Evolutionary conservation across 805 yeast species (phyloP), one percentile per base, ranked within the genome.

Genomic region (Candida michaelii): DNA sequence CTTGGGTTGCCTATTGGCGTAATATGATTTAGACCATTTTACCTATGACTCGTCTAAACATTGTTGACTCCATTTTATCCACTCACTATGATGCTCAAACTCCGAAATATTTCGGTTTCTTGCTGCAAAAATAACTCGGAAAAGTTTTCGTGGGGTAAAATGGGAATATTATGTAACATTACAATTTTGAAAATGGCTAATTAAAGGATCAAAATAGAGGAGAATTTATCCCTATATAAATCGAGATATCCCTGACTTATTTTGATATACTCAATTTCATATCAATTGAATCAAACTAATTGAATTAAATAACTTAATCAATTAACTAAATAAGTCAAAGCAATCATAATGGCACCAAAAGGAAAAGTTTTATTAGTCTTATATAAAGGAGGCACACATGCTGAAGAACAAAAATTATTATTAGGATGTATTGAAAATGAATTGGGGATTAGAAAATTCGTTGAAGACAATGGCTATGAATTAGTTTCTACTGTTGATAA

Each of bases 371-470:
- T 81, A 48, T 64, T 80, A 42, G 83, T 80, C 40, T 69, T 81
- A 49, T 81, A 80, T 70, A 63, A 66, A 48, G 86, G 83, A 44
- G 77, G 76, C 36, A 53, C 64, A 29, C 84, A 80, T 54, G 87
- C 88, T 44, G 48, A 58, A 31, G 78, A 82, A 50, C 83, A 81
- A 55, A 69, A 80, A 40, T 71, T 73, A 49, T 72, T 85, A 44
- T 71, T 82, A 45, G 95, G 93, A 18, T 73, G 84, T 49, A 74
- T 80, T 48, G 90, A 85, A 62, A 84, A 84, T 60, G 89, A 85
- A 50, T 74, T 86, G 37, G 93, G 93, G 8, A 70, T 85, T 50
- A 73, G 82, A 40, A 59, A 73, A 43, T 84, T 80, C 71, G 72
- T 85, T 35, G 85, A 82, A 56, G 59, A 66, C 14, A 66, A 81